A percentile compares a stretch with the other conserved stretches of the same genome.
phyloP scores from a whole-genome alignment of 106 monocot genomes.

The Chionographis japonica region DNA sequence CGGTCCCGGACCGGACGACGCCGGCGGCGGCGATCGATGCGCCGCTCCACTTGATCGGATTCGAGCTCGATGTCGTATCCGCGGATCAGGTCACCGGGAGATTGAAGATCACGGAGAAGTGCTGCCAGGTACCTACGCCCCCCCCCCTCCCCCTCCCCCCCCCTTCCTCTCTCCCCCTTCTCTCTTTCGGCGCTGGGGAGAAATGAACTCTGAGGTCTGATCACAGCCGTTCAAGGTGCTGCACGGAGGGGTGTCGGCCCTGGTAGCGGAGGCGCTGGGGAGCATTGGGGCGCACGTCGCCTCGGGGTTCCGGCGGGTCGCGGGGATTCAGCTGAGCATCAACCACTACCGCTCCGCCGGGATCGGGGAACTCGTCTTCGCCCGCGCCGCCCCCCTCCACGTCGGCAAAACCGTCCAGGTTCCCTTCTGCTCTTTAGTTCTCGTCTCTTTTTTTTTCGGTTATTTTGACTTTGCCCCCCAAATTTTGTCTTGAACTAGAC shows the following conservation, averaged over 20 bases:
- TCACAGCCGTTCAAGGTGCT: conserved; percentile 76
- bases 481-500: no score
- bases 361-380: conserved; percentile 56
- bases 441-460: neutral
- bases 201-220: no score
- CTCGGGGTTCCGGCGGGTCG: conserved; percentile 63
- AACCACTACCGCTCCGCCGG: conserved; percentile 63
- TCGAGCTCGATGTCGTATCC: conserved; percentile 57
- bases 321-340: conserved; percentile 88
- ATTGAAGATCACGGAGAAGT: conserved; percentile 40
- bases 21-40: conserved; percentile 53
- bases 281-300: conserved; percentile 86
- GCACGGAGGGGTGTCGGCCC: conserved; percentile 80
- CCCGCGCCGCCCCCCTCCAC: conserved; percentile 43
- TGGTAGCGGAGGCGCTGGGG: conserved; percentile 74
- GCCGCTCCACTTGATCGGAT: conserved; percentile 59
- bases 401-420: conserved; percentile 68
- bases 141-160: neutral
- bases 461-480: no score
- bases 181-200: neutral
- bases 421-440: neutral
- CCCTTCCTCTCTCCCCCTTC: no score
- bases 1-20: neutral
- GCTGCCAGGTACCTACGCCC: conserved; percentile 52
- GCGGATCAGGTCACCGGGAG: conserved; percentile 46